Conservation (phyloP, 371 early-diverging fungal species). For the Mortierella sp. region DNA sequence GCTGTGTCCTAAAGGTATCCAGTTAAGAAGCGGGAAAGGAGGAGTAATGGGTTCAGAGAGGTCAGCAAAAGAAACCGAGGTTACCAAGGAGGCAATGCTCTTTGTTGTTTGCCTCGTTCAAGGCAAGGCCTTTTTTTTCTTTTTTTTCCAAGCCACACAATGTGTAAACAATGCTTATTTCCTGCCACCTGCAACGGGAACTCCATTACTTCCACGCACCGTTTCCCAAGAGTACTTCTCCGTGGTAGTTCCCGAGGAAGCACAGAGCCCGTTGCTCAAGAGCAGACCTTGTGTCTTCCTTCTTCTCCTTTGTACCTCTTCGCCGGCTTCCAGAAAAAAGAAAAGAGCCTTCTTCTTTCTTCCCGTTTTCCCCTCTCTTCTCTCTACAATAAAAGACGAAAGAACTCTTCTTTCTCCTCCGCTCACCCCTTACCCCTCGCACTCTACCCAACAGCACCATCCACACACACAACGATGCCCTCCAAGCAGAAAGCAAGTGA, state of each 20-base stretch:
- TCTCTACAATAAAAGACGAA: no score
- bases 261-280: no score
- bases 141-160: conserved; percentile 33
- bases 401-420: not conserved
- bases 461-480: conserved; percentile 27
- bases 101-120: not conserved
- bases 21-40: not conserved
- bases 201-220: no score
- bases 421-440: not conserved
- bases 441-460: not conserved
- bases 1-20: not conserved
- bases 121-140: conserved; percentile 11
- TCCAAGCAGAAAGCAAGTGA: conserved; percentile 58
- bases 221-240: not conserved
- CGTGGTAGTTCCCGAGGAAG: not conserved
- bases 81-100: not conserved
- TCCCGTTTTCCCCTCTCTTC: not conserved
- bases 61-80: not conserved
- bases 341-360: no score
- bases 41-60: not conserved
- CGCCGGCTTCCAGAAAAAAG: no score
- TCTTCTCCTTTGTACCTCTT: no score
- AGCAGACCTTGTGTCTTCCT: not conserved
- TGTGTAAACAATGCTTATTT: conserved; percentile 18
- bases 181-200: not conserved